phyloP scores from a whole-genome alignment of 108 stramenopile species.

The Cyclotella cryptica region DNA sequence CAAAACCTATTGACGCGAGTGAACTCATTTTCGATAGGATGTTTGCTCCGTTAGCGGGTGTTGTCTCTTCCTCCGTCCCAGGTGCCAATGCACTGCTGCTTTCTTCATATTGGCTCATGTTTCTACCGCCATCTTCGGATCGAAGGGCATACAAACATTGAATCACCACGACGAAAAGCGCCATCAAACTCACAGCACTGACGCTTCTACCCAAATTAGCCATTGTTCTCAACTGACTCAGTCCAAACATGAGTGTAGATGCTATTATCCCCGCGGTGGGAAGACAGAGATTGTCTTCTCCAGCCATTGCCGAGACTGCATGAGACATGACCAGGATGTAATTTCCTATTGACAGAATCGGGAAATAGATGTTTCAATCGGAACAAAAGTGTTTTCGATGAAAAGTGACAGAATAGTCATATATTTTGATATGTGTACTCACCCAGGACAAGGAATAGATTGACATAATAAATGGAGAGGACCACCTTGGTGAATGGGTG shows the following conservation, averaged over 20 bases:
- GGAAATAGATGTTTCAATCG: background rate
- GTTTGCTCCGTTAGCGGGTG: background rate
- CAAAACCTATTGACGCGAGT: conserved; percentile 75
- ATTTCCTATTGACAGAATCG: conserved; percentile 2
- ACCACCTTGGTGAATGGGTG: conserved; percentile 51
- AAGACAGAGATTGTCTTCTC: conserved; percentile 63
- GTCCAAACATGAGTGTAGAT: conserved; percentile 68
- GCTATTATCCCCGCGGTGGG: conserved; percentile 70
- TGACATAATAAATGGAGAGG: conserved; percentile 66
- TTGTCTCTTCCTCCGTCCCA: background rate
- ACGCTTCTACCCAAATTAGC: conserved; percentile 65
- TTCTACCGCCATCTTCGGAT: background rate
- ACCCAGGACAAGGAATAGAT: conserved; percentile 77
- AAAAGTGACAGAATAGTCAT: background rate
- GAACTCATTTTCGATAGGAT: conserved; percentile 59
- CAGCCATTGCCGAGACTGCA: conserved; percentile 64
- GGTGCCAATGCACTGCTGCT: background rate
- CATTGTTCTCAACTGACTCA: conserved; percentile 73
- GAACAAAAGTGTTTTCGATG: background rate
- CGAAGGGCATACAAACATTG: conserved; percentile 64
- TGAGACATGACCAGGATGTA: conserved; percentile 81
- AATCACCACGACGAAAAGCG: conserved; percentile 62
- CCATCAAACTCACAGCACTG: conserved; percentile 52
- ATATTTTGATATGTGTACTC: conserved; percentile 11
- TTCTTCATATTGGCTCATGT: no score